These are phyloP conservation scores for Cystofilobasidium macerans DNA, from an alignment of 768 basidiomycete genomes.

Conservation along the genomic window DNA sequence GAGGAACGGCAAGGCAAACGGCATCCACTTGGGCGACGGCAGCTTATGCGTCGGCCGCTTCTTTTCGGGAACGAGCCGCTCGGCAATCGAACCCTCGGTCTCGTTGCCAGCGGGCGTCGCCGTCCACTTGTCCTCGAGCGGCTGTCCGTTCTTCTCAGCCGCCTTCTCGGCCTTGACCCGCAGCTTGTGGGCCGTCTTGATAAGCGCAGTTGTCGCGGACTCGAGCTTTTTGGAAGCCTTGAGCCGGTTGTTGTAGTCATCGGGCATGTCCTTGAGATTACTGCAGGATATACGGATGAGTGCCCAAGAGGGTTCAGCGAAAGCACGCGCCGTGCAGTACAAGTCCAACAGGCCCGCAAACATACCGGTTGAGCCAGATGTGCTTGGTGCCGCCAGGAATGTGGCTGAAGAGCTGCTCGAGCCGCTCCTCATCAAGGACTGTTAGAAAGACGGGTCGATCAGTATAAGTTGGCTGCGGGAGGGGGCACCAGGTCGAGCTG, in stretches of 20 bases:
- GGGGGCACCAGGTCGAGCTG: not conserved
- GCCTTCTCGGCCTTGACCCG: slow-evolving; percentile 44
- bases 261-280: slow-evolving; percentile 76
- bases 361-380: slow-evolving; percentile 81
- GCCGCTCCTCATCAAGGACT: slow-evolving; percentile 55
- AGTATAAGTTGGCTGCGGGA: not conserved
- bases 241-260: slow-evolving; percentile 63
- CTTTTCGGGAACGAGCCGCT: slow-evolving; percentile 55
- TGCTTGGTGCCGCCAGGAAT: slow-evolving; percentile 82
- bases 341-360: not conserved
- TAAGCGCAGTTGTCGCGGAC: slow-evolving; percentile 64
- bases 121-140: slow-evolving; percentile 28
- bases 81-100: slow-evolving; percentile 39
- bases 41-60: slow-evolving; percentile 73
- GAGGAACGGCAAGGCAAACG: slow-evolving; percentile 45
- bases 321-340: not conserved
- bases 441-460: not conserved
- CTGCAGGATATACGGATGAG: slow-evolving; percentile 38
- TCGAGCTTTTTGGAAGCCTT: slow-evolving; percentile 71
- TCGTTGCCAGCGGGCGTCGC: slow-evolving; percentile 28
- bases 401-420: slow-evolving; percentile 59
- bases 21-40: slow-evolving; percentile 42
- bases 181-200: slow-evolving; percentile 66
- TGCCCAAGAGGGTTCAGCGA: not conserved
- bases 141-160: slow-evolving; percentile 33